Base-by-base conservation (phyloP, 2,329 filamentous ascomycete species). In the Diaporthe citrichinensis region DNA sequence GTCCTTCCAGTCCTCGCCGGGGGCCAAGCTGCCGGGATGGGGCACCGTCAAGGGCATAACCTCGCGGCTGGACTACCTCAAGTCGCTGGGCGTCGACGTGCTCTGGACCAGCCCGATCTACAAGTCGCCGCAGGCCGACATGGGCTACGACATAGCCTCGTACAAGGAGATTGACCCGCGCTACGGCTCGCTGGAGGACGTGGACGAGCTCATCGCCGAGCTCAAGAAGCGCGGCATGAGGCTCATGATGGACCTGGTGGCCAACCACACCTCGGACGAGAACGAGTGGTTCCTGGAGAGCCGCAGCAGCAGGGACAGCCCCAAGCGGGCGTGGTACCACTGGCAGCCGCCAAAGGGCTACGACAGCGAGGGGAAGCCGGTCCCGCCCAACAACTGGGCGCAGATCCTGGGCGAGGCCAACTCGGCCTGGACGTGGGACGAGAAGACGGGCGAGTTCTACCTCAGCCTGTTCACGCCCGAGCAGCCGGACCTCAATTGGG, bases 401-500 rank as follows among this genome's bases (percentile, higher is more conserved):
- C 75, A 79, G 46, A 82, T 83, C 80, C 80, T 74, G n/a, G 78
- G 78, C 53, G 77, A 77, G 80, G 84, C 74, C 65, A 81, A 85
- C 4, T 82, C 81, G 39, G 87, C 84, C 1, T 89, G 87, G 87
- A 84, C 86, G 65, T 90, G 86, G 57, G 87, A 89, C 75, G 86
- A 88, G 78, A 76, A 81, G 17, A 88, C 87, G 0, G 82, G 83
- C 15, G 86, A 89, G 77, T 89, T 89, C 80, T 90, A 94, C 80
- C 90, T 95, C 1, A 90, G 91, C 77, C 88, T 95, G 41, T 96
- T 94, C 82, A 90, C 90, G 57, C 88, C 88, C 6, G 90, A 93
- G 78, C 94, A 95, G 81, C 94, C 94, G 0, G 94, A 95, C 78
- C 88, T 96, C 55, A 95, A 95, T 84, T 95, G 93, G 93, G 92